Evolutionary conservation across 2,329 filamentous ascomycete genomes (phyloP).

Genomic region (Aspergillus sp.): DNA sequence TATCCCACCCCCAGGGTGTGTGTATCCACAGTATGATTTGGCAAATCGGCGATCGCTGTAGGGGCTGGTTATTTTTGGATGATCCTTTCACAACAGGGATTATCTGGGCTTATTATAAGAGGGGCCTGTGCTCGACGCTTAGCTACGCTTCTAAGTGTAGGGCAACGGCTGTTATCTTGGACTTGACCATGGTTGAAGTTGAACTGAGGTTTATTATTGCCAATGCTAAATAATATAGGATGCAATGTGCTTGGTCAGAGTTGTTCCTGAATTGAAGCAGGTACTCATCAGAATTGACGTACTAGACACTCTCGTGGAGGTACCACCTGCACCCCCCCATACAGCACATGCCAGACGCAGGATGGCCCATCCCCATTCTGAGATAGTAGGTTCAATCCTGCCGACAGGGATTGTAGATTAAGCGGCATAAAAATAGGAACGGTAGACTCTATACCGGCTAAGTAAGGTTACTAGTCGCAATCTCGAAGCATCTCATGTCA

Average conservation of each 20-base stretch:
- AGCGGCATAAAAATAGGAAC: neutral
- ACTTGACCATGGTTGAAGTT: no score
- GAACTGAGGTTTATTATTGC: no score
- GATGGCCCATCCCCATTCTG: neutral
- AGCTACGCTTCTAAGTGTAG: neutral
- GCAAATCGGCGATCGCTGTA: neutral
- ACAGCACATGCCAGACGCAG: neutral
- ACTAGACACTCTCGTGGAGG: neutral
- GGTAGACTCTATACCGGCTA: neutral
- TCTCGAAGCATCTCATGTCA: neutral
- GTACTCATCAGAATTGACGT: no score
- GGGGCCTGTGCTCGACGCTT: neutral
- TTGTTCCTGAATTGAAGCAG: no score
- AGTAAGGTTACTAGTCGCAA: neutral
- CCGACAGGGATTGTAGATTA: no score
- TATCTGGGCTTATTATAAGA: neutral
- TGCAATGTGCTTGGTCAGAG: no score
- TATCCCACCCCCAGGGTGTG: no score
- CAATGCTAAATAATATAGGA: no score
- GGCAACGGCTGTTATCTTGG: neutral
- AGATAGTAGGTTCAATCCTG: no score
- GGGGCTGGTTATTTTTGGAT: conserved; percentile 5
- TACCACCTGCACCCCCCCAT: neutral
- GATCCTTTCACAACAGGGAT: neutral
- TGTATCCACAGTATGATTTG: neutral